Percentiles rank a stretch among this genome's conserved stretches.
Evolutionary conservation across 2,329 filamentous ascomycete species (phyloP).

Genomic region (Colletotrichum horii): DNA sequence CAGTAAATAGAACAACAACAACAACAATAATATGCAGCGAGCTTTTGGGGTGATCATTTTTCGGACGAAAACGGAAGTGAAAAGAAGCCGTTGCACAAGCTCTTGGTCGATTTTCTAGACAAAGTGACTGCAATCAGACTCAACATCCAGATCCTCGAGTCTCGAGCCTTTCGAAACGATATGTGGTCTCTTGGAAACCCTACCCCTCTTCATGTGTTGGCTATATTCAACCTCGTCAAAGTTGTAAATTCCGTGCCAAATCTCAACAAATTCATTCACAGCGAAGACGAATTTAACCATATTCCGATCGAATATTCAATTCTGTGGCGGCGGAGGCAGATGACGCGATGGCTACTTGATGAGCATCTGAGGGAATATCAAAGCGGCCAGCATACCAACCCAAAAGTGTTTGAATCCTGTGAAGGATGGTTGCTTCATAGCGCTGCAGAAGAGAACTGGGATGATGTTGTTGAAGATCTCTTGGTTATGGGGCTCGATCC

Average conservation of each 20-base stretch:
- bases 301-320: background rate
- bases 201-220: background rate
- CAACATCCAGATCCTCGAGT: background rate
- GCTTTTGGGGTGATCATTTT: background rate
- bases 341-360: background rate
- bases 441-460: background rate
- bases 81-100: background rate
- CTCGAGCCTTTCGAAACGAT: background rate
- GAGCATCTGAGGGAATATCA: background rate
- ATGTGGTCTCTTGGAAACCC: background rate
- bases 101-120: background rate
- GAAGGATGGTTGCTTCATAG: background rate
- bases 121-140: background rate
- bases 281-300: background rate
- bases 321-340: background rate
- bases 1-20: too few species aligned
- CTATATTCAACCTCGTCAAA: background rate
- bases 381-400: too few species aligned
- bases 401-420: background rate
- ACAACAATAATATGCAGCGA: too few species aligned
- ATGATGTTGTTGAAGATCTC: background rate
- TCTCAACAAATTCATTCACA: background rate
- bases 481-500: background rate
- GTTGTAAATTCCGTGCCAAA: background rate
- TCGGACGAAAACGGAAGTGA: background rate